Base-by-base conservation (phyloP, 208 protist genomes). In the Acanthamoeba lenticulata region DNA sequence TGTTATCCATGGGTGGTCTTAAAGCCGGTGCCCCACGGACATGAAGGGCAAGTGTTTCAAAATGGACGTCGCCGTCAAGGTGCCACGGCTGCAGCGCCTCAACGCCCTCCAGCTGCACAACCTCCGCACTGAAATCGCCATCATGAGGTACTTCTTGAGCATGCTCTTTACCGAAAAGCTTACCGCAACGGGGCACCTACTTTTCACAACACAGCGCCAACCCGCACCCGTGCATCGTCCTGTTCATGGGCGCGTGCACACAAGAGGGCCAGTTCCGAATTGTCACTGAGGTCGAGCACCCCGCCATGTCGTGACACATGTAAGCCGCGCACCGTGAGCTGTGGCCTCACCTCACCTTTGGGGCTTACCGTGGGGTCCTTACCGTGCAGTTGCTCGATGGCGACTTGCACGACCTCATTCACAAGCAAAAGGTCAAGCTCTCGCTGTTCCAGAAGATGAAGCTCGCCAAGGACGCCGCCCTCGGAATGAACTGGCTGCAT, bases 401-500 rank as follows among this genome's bases (percentile, higher is more conserved):
- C 17, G 90, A 93, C 27, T 65, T 93, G 38, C 15, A 93, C 32
- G 44, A 49, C 42, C 49, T 93, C 21, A 57, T 86, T 24, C 77
- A 86, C 77, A 86, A 86, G 77, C 77, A 74, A 72, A 91, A 44
- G 55, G 49, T 91, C 42, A 72, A 93, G 17, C 79, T 95, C 60
- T 91, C 79, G 40, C 93, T 95, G 44, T 95, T 94, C 77, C 86
- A 94, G 88, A 92, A 90, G 72, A 94, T 96, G 79, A 93, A 94
- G 77, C 94, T 96, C 90, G 95, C 95, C 6, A 95, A 96, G 55
- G 95, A 96, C 79, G 94, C 95, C 42, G 95, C 95, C 13, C 72
- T 95, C 7, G 95, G 95, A 44, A 95, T 96, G 94, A 95, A 95
- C 72, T 96, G 94, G 94, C 92, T 96, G 11, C 95, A 96, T 72